Conservation (phyloP, 2,329 filamentous ascomycete genomes). For the Gaeumannomyces tritici region DNA sequence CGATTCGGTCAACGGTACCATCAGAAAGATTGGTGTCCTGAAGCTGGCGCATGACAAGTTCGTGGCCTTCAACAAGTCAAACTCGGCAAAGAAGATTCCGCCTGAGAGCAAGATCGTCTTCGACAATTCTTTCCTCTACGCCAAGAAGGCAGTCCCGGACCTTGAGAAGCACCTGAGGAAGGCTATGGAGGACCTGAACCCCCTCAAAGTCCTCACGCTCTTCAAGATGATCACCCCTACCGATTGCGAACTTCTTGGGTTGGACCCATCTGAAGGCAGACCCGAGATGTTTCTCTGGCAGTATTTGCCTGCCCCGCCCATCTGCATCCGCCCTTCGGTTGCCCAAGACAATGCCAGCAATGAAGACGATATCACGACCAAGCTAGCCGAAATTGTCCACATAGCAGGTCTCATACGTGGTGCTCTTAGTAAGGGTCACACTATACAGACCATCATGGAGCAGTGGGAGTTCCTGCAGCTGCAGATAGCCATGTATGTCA, state of each 20-base stretch:
- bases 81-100: slow-evolving; percentile 71
- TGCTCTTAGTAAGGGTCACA: slow-evolving; percentile 72
- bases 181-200: slow-evolving; percentile 90
- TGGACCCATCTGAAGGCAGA: slow-evolving; percentile 76
- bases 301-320: slow-evolving; percentile 84
- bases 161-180: slow-evolving; percentile 86
- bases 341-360: slow-evolving; percentile 88
- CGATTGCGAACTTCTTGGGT: slow-evolving; percentile 84
- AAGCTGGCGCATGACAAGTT: slow-evolving; percentile 95
- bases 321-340: slow-evolving; percentile 89
- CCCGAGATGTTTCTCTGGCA: slow-evolving; percentile 99
- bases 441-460: slow-evolving; percentile 86
- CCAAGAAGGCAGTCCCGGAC: slow-evolving; percentile 68
- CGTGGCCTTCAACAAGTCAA: slow-evolving; percentile 77
- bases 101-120: slow-evolving; percentile 77
- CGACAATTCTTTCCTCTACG: slow-evolving; percentile 74
- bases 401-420: slow-evolving; percentile 81
- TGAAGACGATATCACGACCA: slow-evolving; percentile 93
- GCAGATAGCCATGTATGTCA: slow-evolving; percentile 95
- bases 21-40: slow-evolving; percentile 84
- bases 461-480: slow-evolving; percentile 97
- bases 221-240: slow-evolving; percentile 78
- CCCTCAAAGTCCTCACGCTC: slow-evolving; percentile 77
- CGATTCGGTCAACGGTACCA: slow-evolving; percentile 74
- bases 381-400: slow-evolving; percentile 92